Evolutionary conservation across 2,329 filamentous ascomycete species (phyloP).

Genomic region (Exophiala spinifera): DNA sequence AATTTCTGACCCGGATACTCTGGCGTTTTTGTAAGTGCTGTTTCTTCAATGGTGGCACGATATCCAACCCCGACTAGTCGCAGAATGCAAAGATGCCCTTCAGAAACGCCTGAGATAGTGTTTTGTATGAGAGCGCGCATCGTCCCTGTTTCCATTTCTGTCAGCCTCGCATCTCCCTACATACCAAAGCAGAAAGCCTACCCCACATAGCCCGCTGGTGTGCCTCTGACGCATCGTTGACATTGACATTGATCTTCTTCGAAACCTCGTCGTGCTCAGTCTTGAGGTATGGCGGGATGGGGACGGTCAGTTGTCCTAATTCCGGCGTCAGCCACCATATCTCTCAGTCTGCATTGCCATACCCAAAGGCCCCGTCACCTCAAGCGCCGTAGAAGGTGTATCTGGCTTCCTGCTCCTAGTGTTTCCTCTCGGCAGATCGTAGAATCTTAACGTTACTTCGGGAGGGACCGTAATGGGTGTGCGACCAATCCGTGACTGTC

Average conservation of each 20-base stretch:
- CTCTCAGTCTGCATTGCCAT: constrained; percentile 28
- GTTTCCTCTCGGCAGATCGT: constrained; percentile 61
- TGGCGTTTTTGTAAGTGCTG: constrained; percentile 58
- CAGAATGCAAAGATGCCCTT: constrained; percentile 91
- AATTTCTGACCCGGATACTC: constrained; percentile 81
- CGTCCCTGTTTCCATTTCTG: constrained; percentile 63
- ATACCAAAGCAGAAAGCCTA: constrained; percentile 41
- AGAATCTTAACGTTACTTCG: constrained; percentile 69
- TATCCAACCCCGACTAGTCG: constrained; percentile 94
- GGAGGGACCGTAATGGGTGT: constrained; percentile 77
- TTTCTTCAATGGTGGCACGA: constrained; percentile 79
- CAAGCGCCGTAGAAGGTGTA: constrained; percentile 62
- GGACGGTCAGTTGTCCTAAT: constrained; percentile 69
- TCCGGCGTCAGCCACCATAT: constrained; percentile 22
- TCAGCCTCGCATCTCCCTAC: background rate
- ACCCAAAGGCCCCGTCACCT: constrained; percentile 79
- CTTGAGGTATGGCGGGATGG: constrained; percentile 74
- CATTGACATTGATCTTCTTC: constrained; percentile 64
- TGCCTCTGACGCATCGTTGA: constrained; percentile 65
- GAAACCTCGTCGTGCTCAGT: constrained; percentile 64
- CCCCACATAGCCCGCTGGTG: constrained; percentile 96
- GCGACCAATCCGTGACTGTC: constrained; percentile 78
- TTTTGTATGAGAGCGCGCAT: constrained; percentile 86
- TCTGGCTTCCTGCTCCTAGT: constrained; percentile 60
- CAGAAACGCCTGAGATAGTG: constrained; percentile 88